These are phyloP conservation scores for Falciphora oryzae DNA, from an alignment of 2,329 filamentous ascomycete species.

Conservation along the genomic window DNA sequence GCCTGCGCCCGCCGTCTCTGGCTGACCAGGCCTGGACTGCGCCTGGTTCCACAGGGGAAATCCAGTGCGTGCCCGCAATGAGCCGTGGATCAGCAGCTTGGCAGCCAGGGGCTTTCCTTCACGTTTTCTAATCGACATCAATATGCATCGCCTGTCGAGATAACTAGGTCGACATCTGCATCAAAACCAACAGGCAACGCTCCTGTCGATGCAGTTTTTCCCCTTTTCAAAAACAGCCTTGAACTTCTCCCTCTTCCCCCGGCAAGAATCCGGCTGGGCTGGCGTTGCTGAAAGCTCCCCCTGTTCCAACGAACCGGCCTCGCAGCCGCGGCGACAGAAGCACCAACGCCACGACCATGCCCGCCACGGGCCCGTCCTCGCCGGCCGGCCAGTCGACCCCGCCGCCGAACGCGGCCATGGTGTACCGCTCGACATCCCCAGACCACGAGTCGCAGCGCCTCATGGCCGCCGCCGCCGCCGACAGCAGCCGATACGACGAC, in stretches of 20 bases:
- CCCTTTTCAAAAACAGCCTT: no score
- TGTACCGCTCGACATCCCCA: neutral
- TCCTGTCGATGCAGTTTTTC: no score
- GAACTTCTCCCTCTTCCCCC: no score
- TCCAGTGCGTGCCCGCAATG: neutral
- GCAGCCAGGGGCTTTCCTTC: neutral
- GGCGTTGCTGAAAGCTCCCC: no score
- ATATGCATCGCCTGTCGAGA: no score
- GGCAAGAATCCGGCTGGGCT: no score
- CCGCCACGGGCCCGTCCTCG: no score
- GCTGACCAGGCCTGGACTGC: no score
- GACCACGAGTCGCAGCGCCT: neutral
- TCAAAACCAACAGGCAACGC: no score
- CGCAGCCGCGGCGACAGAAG: neutral
- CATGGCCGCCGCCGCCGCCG: neutral
- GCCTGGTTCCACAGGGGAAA: neutral
- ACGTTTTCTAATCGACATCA: neutral
- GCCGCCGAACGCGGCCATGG: neutral
- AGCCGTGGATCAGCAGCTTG: neutral
- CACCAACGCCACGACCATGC: neutral
- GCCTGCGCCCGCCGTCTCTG: neutral
- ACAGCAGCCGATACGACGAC: neutral
- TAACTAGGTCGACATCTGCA: no score
- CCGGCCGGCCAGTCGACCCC: neutral
- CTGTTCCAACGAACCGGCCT: no score